phyloP scores from a whole-genome alignment of 176 grass and related monocot genomes.

The Avena sativa region DNA sequence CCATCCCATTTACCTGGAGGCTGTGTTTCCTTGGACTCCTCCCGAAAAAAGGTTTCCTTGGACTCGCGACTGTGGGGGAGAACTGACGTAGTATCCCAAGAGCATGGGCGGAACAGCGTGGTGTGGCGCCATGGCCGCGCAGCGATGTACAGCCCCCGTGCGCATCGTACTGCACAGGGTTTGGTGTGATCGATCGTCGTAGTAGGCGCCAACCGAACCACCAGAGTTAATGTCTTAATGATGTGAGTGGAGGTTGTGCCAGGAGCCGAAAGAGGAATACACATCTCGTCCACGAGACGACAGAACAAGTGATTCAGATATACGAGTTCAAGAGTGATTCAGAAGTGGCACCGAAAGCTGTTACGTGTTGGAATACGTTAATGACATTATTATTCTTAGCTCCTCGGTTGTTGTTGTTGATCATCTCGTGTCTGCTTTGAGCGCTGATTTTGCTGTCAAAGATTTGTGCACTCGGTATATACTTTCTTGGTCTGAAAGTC shows the following conservation, averaged over 20 bases:
- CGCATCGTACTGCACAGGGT: background rate
- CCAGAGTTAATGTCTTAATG: background rate
- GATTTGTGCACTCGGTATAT: too few relatives aligned
- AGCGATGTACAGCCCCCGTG: background rate
- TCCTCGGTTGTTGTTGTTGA: too few relatives aligned
- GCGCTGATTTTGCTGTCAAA: too few relatives aligned
- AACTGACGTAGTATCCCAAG: background rate
- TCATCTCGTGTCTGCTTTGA: too few relatives aligned
- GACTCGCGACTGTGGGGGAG: background rate
- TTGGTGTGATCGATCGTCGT: conserved; percentile 6
- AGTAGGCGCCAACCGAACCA: conserved; percentile 19
- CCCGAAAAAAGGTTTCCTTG: too few relatives aligned
- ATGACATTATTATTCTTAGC: too few relatives aligned
- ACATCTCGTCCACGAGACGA: background rate
- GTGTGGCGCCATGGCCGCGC: conserved; percentile 1
- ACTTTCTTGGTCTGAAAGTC: too few relatives aligned
- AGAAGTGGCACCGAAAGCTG: too few relatives aligned
- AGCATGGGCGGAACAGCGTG: background rate
- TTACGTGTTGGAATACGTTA: too few relatives aligned
- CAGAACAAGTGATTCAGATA: background rate
- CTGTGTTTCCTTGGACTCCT: background rate
- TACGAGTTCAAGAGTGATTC: too few relatives aligned
- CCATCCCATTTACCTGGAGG: background rate
- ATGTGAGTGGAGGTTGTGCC: background rate
- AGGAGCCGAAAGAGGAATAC: background rate